phyloP scores from a whole-genome alignment of 169 alveolate genomes.

The Plasmodium knowlesi region DNA sequence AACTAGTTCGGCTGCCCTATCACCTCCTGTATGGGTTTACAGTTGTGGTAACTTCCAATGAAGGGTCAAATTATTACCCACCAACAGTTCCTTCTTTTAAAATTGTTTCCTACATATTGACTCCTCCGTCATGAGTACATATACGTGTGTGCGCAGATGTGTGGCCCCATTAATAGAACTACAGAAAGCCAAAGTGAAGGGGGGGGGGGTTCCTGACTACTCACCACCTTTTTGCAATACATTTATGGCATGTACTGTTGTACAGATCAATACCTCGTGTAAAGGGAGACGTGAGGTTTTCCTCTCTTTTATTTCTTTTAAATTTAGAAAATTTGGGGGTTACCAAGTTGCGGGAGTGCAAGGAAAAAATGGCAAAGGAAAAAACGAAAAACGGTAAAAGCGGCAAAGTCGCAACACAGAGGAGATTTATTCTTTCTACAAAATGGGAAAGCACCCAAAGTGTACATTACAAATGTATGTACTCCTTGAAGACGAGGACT shows the following conservation, averaged over 20 bases:
- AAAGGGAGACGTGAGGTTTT: background rate
- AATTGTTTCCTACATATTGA: no score
- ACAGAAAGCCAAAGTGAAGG: no score
- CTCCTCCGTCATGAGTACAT: no score
- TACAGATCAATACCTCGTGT: background rate
- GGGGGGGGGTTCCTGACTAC: background rate
- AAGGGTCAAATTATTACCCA: background rate
- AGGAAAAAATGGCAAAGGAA: background rate
- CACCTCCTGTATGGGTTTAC: background rate
- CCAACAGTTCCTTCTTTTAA: no score
- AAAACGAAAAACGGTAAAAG: background rate
- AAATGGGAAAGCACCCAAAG: background rate
- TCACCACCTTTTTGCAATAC: background rate
- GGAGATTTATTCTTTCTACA: background rate
- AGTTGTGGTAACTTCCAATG: background rate
- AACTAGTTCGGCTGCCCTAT: background rate
- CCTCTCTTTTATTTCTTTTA: background rate
- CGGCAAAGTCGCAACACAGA: background rate
- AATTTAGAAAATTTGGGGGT: background rate
- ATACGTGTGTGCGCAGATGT: no score
- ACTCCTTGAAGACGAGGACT: background rate
- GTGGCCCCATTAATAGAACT: no score
- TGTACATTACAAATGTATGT: background rate
- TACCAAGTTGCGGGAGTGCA: background rate
- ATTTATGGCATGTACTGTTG: background rate